Base-by-base conservation (phyloP, 768 basidiomycete genomes). In the Amanita rubescens region DNA sequence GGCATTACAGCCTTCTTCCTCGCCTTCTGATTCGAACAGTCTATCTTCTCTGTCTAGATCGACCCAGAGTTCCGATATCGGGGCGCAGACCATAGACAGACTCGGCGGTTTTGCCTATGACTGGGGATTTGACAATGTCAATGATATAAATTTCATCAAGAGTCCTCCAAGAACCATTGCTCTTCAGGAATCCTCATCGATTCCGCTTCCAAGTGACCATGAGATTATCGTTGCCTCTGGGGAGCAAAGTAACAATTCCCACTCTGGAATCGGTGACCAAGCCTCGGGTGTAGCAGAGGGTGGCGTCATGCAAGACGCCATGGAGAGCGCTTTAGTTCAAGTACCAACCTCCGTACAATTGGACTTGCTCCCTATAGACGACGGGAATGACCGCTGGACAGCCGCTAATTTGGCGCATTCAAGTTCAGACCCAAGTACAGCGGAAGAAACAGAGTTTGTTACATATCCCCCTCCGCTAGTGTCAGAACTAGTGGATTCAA, bases 101-200 rank as follows among this genome's bases (percentile, higher is more conserved):
- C 27, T 44, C 32, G 41, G 11, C 33, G 41, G 43, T 46, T 53
- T 53, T 35, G 52, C 52, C 17, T 53, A 53, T 38, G 52, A 53
- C 44, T 53, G 52, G 52, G 44, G 52, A 4, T 38, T 46, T 35
- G 27, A 43, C 15, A 17, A 42, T 33, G 50, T n/a, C 32, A 25
- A 22, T 15, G n/a, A 8, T 19, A 32, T 3, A 37, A 33, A 48
- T n/a, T 12, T 17, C 19, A 17, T 17, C 32, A 17, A 35, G n/a
- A 7, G 8, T 11, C 47, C 34, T 20, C 34, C 32, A 19, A 14
- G 15, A 46, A 46, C 30, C 27, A 11, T 30, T 30, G 30, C 20
- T 17, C 17, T 17, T 30, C 6, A 30, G n/a, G 25, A 17, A 15
- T 30, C 30, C 25, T 45, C 24, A 5, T 25, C 15, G n/a, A 10